Conservation (phyloP, 805 yeast species). For the Metschnikowia lachancei region DNA sequence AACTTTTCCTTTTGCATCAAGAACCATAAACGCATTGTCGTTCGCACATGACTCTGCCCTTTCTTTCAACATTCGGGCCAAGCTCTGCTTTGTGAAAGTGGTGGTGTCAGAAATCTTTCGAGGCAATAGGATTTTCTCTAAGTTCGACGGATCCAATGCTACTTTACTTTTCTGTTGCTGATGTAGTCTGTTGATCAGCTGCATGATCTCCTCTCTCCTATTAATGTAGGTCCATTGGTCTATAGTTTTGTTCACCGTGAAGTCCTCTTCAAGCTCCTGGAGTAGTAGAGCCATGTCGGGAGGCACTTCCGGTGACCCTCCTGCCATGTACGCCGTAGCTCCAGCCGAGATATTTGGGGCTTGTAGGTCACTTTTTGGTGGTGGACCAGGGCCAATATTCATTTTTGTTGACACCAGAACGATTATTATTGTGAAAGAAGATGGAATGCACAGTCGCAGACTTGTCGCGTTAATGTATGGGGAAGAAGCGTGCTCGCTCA, state of each 20-base stretch:
- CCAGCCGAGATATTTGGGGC: slow-evolving; percentile 11
- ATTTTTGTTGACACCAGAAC: slow-evolving; percentile 4
- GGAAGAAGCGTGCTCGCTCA: not conserved
- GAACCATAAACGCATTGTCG: slow-evolving; percentile 66
- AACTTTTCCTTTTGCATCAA: slow-evolving; percentile 84
- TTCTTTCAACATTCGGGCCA: slow-evolving; percentile 69
- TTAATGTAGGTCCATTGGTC: slow-evolving; percentile 49
- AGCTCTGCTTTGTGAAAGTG: slow-evolving; percentile 44
- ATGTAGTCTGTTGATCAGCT: slow-evolving; percentile 34
- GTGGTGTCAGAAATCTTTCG: slow-evolving; percentile 38
- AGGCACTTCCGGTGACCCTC: slow-evolving; percentile 36
- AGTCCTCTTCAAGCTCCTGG: slow-evolving; percentile 43
- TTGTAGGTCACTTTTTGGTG: slow-evolving; percentile 9
- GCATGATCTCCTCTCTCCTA: slow-evolving; percentile 44
- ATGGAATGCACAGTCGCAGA: not conserved
- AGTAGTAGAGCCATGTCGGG: slow-evolving; percentile 45
- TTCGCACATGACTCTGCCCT: slow-evolving; percentile 62
- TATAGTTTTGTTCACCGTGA: slow-evolving; percentile 37
- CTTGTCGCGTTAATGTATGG: not conserved
- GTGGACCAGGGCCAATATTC: slow-evolving; percentile 14
- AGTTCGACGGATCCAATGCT: slow-evolving; percentile 31
- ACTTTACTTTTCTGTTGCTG: slow-evolving; percentile 26
- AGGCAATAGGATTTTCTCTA: slow-evolving; percentile 66
- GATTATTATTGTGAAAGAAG: not conserved
- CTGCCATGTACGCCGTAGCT: slow-evolving; percentile 15